Conservation (phyloP, 2,329 filamentous ascomycete genomes). For the Neopestalotiopsis clavispora region DNA sequence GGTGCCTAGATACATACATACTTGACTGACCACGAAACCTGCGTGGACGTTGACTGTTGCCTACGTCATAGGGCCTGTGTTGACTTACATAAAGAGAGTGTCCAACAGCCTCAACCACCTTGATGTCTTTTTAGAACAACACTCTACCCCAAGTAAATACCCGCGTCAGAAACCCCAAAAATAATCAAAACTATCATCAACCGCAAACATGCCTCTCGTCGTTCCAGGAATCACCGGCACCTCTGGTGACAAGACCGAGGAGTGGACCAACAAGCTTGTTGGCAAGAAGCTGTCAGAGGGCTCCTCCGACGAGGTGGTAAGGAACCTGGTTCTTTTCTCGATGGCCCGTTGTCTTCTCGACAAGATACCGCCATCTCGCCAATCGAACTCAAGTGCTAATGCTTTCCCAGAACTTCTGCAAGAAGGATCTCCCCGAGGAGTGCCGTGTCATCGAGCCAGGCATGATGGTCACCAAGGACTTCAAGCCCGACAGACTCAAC, state of each 20-base stretch:
- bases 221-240: conserved; percentile 60
- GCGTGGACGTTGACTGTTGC: conserved; percentile 6
- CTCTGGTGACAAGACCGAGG: conserved; percentile 50
- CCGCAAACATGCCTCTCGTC: conserved; percentile 67
- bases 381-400: neutral
- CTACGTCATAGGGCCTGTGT: conserved; percentile 12
- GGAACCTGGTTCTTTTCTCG: conserved; percentile 22
- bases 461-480: conserved; percentile 63
- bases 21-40: conserved; percentile 13
- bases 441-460: conserved; percentile 62
- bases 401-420: conserved; percentile 60
- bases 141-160: neutral
- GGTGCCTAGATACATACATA: neutral
- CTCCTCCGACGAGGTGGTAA: conserved; percentile 57
- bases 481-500: conserved; percentile 59
- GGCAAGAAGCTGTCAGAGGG: conserved; percentile 65
- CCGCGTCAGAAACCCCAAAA: neutral
- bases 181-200: conserved; percentile 4
- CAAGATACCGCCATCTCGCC: neutral
- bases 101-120: neutral
- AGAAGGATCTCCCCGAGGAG: conserved; percentile 61
- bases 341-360: neutral
- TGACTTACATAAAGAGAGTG: neutral
- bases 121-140: neutral
- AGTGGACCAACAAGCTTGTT: conserved; percentile 66